Evolutionary conservation across 495 filamentous ascomycete species (phyloP).

Genomic region (Talaromyces proteolyticus): DNA sequence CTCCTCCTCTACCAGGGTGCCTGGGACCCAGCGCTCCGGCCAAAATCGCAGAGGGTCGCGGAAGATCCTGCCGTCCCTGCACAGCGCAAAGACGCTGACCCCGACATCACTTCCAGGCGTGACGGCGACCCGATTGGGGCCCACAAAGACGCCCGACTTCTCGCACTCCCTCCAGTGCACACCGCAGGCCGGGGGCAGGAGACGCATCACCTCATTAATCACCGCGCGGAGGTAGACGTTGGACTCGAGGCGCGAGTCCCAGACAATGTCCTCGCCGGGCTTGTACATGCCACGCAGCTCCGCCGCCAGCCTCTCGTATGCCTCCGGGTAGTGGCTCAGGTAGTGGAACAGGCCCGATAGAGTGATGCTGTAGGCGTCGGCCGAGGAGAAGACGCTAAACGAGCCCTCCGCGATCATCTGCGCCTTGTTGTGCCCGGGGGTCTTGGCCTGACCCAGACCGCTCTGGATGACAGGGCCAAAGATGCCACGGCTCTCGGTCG

Average conservation of each 20-base stretch:
- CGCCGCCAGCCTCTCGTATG: slow-evolving; percentile 21
- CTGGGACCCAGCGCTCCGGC: slow-evolving; percentile 50
- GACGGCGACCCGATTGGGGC: slow-evolving; percentile 45
- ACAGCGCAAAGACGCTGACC: slow-evolving; percentile 49
- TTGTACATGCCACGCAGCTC: slow-evolving; percentile 46
- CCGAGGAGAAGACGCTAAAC: not conserved
- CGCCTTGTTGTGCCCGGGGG: not conserved
- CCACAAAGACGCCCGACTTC: slow-evolving; percentile 51
- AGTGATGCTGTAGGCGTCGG: not conserved
- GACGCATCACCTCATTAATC: slow-evolving; percentile 68
- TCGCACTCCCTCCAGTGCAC: slow-evolving; percentile 57
- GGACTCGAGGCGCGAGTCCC: slow-evolving; percentile 26
- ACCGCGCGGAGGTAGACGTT: slow-evolving; percentile 30
- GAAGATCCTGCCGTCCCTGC: slow-evolving; percentile 50
- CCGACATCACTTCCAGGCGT: slow-evolving; percentile 50
- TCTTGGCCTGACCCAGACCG: not conserved
- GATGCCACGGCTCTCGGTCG: not conserved
- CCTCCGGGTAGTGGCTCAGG: slow-evolving; percentile 48
- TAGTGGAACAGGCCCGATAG: slow-evolving; percentile 25
- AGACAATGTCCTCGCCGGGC: slow-evolving; percentile 42
- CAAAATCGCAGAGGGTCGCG: slow-evolving; percentile 41
- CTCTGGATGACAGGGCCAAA: not conserved
- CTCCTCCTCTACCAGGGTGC: slow-evolving; percentile 11
- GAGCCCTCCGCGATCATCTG: not conserved
- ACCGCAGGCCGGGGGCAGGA: slow-evolving; percentile 59